Conservation (phyloP, 805 yeast species). For the Kregervanrija pseudodelftensis region DNA sequence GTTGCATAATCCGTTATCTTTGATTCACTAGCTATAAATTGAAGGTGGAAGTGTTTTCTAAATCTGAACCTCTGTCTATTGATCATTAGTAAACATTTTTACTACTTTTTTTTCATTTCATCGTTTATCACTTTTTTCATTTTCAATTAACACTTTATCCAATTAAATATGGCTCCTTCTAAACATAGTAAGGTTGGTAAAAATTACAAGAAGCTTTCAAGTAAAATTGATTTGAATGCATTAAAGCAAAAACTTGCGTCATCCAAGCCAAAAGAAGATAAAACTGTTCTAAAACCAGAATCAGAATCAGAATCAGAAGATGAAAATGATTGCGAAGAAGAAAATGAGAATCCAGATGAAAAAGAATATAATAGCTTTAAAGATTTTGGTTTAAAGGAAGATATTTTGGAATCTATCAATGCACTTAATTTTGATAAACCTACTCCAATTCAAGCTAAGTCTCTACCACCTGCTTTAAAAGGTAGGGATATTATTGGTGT, state of each 20-base stretch:
- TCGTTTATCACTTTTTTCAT: no score
- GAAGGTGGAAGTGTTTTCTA: no score
- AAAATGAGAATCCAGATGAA: slow-evolving; percentile 7
- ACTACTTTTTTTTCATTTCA: no score
- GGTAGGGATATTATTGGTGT: slow-evolving; percentile 93
- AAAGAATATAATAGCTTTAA: slow-evolving; percentile 29
- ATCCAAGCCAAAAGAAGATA: slow-evolving; percentile 8
- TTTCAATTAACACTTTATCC: neutral
- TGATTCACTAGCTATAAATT: no score
- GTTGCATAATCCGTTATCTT: no score
- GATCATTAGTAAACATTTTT: no score
- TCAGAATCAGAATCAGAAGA: slow-evolving; percentile 8
- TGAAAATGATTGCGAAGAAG: slow-evolving; percentile 10
- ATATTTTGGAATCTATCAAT: slow-evolving; percentile 72
- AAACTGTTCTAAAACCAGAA: slow-evolving; percentile 26
- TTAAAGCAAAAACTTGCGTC: slow-evolving; percentile 23
- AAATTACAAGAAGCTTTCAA: slow-evolving; percentile 8
- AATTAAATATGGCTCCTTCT: neutral
- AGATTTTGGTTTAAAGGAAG: slow-evolving; percentile 65
- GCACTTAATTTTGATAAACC: slow-evolving; percentile 71
- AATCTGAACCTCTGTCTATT: no score
- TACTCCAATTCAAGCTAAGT: slow-evolving; percentile 88
- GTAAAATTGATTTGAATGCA: slow-evolving; percentile 23
- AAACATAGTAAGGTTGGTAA: slow-evolving; percentile 5
- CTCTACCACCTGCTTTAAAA: slow-evolving; percentile 84